phyloP scores from a whole-genome alignment of 129 eudicot species.

The Pittosporum tobira region DNA sequence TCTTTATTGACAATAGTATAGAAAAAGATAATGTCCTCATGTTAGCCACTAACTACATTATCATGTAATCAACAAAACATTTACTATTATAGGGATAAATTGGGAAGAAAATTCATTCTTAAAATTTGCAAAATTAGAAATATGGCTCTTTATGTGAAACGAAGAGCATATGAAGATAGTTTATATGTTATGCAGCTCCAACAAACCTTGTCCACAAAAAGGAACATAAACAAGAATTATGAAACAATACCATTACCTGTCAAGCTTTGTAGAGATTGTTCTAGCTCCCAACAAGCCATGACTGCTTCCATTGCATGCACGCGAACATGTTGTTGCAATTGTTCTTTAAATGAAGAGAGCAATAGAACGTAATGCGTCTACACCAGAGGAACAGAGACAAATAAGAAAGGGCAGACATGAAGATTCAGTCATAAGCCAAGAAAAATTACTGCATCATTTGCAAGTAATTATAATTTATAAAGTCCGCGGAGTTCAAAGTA shows the following conservation, averaged over 20 bases:
- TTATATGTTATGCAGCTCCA: conserved; percentile 1
- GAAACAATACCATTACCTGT: conserved; percentile 45
- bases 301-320: conserved; percentile 98
- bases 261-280: conserved; percentile 78
- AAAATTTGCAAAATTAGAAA: too few species aligned
- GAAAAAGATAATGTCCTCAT: too few species aligned
- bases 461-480: background rate
- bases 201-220: too few species aligned
- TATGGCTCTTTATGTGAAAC: too few species aligned
- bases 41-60: too few species aligned
- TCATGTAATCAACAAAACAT: too few species aligned
- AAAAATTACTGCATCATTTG: background rate
- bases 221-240: conserved; percentile 1
- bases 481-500: background rate
- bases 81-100: too few species aligned
- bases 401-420: background rate
- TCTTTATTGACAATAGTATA: too few species aligned
- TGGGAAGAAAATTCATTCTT: too few species aligned
- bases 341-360: conserved; percentile 87
- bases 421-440: background rate
- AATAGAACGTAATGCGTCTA: conserved; percentile 82
- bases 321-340: conserved; percentile 82
- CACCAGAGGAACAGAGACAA: conserved; percentile 14
- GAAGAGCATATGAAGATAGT: too few species aligned
- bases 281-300: conserved; percentile 97